These are phyloP conservation scores for Penicillium sp. DNA, from an alignment of 2,329 filamentous ascomycete genomes.

Conservation along the genomic window DNA sequence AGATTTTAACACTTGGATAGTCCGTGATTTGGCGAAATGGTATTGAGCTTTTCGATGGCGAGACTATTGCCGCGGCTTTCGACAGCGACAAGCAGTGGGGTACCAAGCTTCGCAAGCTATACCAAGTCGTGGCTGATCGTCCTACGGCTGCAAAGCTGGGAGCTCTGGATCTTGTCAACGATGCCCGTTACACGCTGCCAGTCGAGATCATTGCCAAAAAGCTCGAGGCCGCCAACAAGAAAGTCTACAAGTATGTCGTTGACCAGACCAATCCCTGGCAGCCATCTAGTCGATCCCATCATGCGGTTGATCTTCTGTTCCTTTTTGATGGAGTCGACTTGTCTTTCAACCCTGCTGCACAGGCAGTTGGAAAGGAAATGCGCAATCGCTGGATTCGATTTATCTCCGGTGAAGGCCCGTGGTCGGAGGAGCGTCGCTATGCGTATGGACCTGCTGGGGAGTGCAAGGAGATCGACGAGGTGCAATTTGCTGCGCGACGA, in stretches of 20 bases:
- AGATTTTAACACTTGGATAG: constrained; percentile 29
- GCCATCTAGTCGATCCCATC: constrained; percentile 50
- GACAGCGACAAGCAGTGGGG: constrained; percentile 36
- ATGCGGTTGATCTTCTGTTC: constrained; percentile 53
- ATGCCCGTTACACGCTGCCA: constrained; percentile 37
- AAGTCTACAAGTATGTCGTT: constrained; percentile 47
- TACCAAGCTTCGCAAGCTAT: constrained; percentile 42
- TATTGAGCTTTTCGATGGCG: constrained; percentile 41
- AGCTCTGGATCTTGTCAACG: constrained; percentile 43
- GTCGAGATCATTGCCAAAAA: constrained; percentile 38
- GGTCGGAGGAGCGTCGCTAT: constrained; percentile 38
- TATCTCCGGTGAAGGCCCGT: constrained; percentile 42
- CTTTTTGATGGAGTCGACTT: constrained; percentile 50
- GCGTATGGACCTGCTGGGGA: constrained; percentile 49
- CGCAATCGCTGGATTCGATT: constrained; percentile 49
- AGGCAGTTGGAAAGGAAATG: constrained; percentile 42
- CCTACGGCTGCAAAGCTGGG: constrained; percentile 47
- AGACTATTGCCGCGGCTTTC: constrained; percentile 42
- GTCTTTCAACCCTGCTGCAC: constrained; percentile 39
- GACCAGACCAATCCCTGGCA: constrained; percentile 56
- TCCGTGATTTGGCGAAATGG: constrained; percentile 52
- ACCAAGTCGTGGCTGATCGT: constrained; percentile 47
- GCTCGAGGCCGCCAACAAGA: constrained; percentile 28
- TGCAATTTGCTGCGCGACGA: constrained; percentile 40
- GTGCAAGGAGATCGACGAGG: constrained; percentile 37